Percentiles rank a stretch among this genome's conserved stretches.
phyloP scores from a whole-genome alignment of 306 rosid genomes.

The Luffa acutangula region DNA sequence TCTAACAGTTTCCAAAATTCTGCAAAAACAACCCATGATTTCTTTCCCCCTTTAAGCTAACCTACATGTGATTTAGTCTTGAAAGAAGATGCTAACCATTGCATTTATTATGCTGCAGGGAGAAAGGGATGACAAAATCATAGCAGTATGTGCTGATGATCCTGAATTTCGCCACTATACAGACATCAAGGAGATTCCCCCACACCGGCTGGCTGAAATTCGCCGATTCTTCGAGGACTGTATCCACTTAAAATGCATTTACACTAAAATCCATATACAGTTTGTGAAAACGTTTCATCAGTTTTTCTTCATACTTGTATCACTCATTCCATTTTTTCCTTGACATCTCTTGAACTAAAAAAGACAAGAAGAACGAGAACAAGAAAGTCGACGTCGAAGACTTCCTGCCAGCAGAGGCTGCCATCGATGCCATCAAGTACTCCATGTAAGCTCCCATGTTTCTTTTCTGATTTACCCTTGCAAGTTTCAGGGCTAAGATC shows the following conservation, averaged over 20 bases:
- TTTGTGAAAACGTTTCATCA: not conserved
- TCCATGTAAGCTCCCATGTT: slow-evolving; percentile 56
- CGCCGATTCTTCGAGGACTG: slow-evolving; percentile 96
- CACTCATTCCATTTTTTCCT: slow-evolving; percentile 17
- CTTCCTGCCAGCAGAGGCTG: slow-evolving; percentile 77
- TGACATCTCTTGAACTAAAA: slow-evolving; percentile 25
- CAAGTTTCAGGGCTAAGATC: not conserved
- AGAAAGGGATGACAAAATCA: slow-evolving; percentile 95
- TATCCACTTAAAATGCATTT: slow-evolving; percentile 40
- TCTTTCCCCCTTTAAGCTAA: not conserved
- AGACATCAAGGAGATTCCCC: slow-evolving; percentile 84
- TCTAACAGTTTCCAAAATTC: not conserved
- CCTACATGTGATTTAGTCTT: not conserved
- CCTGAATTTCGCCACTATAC: slow-evolving; percentile 81
- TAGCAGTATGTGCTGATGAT: slow-evolving; percentile 97
- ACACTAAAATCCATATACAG: not conserved
- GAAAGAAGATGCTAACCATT: not conserved
- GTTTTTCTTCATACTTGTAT: not conserved
- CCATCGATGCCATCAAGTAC: slow-evolving; percentile 68
- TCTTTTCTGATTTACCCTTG: not conserved
- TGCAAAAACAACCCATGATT: not conserved
- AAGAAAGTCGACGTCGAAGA: slow-evolving; percentile 90
- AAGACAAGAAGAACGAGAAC: slow-evolving; percentile 98
- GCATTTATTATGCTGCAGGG: slow-evolving; percentile 43
- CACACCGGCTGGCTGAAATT: slow-evolving; percentile 93